Evolutionary conservation across 495 filamentous ascomycete species (phyloP).

Genomic region (Aspergillus biplanus): DNA sequence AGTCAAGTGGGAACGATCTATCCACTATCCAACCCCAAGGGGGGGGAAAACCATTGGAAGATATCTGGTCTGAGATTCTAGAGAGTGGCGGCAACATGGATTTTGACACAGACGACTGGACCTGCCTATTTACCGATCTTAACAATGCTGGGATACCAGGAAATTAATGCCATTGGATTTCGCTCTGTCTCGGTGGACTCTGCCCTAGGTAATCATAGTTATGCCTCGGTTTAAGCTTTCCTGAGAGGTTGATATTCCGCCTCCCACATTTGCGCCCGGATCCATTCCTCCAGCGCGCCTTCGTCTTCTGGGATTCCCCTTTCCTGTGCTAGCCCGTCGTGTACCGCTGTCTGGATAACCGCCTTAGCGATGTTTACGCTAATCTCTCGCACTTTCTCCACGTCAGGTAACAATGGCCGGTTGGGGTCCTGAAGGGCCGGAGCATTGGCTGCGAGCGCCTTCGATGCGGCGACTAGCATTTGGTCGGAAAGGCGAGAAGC

Average conservation of each 20-base stretch:
- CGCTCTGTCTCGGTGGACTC: neutral
- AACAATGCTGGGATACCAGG: slow-evolving; percentile 22
- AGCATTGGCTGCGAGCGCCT: slow-evolving; percentile 69
- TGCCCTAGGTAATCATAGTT: neutral
- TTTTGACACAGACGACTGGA: slow-evolving; percentile 36
- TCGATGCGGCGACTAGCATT: slow-evolving; percentile 81
- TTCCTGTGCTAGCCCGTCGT: slow-evolving; percentile 66
- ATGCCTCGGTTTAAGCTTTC: neutral
- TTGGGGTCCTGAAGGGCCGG: slow-evolving; percentile 66
- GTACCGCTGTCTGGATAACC: slow-evolving; percentile 72
- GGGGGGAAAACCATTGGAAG: slow-evolving; percentile 29
- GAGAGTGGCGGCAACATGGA: slow-evolving; percentile 32
- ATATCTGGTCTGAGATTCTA: slow-evolving; percentile 42
- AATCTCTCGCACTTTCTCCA: slow-evolving; percentile 72
- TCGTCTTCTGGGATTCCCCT: slow-evolving; percentile 50
- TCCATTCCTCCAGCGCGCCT: slow-evolving; percentile 73
- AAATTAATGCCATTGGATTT: slow-evolving; percentile 9
- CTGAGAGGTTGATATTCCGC: neutral
- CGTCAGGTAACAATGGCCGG: slow-evolving; percentile 72
- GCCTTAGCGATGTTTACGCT: slow-evolving; percentile 77
- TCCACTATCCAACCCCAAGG: neutral
- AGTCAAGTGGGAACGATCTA: neutral
- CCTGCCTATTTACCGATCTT: slow-evolving; percentile 38
- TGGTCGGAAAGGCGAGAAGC: slow-evolving; percentile 66
- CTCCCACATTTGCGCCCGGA: slow-evolving; percentile 90